Evolutionary conservation across 164 flowering plant genomes (phyloP).

Genomic region (Vitis rupestris): DNA sequence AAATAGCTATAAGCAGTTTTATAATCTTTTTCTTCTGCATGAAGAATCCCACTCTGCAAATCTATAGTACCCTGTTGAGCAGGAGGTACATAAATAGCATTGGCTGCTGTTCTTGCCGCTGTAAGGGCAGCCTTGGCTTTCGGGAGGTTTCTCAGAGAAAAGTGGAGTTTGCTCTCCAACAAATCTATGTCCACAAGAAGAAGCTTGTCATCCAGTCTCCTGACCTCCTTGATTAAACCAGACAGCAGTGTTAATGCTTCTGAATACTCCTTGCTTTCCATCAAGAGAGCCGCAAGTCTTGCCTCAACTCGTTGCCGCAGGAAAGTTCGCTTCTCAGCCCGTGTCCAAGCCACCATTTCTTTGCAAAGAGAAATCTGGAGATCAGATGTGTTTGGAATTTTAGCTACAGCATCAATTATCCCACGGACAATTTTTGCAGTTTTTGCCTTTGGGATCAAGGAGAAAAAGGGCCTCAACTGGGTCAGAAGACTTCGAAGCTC

Average conservation of each 20-base stretch:
- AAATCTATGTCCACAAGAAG: constrained; percentile 71
- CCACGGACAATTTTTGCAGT: constrained; percentile 71
- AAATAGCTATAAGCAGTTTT: constrained; percentile 75
- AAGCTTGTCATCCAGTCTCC: constrained; percentile 70
- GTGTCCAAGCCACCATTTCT: constrained; percentile 74
- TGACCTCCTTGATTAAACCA: constrained; percentile 56
- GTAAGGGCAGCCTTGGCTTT: constrained; percentile 78
- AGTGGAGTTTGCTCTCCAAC: constrained; percentile 69
- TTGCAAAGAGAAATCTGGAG: constrained; percentile 66
- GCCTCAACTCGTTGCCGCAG: constrained; percentile 68
- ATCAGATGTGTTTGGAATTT: constrained; percentile 63
- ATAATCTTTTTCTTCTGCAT: constrained; percentile 75
- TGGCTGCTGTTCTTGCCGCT: constrained; percentile 73
- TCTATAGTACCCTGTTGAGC: constrained; percentile 75
- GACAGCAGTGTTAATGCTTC: constrained; percentile 60
- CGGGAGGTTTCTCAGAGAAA: constrained; percentile 57
- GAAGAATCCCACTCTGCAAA: constrained; percentile 73
- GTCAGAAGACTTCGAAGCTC: constrained; percentile 65
- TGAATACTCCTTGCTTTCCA: constrained; percentile 57
- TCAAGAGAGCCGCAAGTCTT: constrained; percentile 63
- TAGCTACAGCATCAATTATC: constrained; percentile 63
- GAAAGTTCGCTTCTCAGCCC: constrained; percentile 63
- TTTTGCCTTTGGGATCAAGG: constrained; percentile 66
- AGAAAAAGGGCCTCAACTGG: constrained; percentile 63
- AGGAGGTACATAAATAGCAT: constrained; percentile 77